Percentiles rank a stretch among this genome's conserved stretches.
Conservation (phyloP, 768 basidiomycete species). For the Tylopilus balloui region DNA sequence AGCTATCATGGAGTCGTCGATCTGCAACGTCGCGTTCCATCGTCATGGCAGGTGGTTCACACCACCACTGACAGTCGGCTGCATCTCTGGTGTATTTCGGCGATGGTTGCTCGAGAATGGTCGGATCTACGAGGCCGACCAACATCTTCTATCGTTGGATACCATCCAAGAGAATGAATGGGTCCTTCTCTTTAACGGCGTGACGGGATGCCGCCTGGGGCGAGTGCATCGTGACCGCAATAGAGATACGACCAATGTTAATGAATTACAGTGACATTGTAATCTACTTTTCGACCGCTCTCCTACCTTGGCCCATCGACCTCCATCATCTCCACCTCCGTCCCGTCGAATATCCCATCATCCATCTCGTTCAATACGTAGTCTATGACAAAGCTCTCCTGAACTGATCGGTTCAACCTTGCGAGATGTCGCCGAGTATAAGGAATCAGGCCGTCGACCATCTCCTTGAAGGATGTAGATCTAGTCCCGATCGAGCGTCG, state of each 20-base stretch:
- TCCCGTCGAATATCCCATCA: constrained; percentile 59
- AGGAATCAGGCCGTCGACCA: constrained; percentile 83
- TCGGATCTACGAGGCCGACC: constrained; percentile 48
- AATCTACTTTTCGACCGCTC: constrained; percentile 16
- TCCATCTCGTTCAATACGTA: constrained; percentile 87
- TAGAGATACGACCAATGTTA: neutral
- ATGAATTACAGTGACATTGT: constrained; percentile 1
- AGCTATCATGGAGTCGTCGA: constrained; percentile 59
- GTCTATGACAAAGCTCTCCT: constrained; percentile 95
- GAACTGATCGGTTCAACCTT: constrained; percentile 79
- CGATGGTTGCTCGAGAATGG: constrained; percentile 63
- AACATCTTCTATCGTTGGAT: constrained; percentile 39
- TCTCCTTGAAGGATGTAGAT: constrained; percentile 51
- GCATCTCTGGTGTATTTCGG: constrained; percentile 67
- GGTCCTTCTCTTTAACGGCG: constrained; percentile 69
- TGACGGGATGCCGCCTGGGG: constrained; percentile 64
- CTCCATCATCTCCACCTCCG: constrained; percentile 43
- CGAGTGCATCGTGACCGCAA: constrained; percentile 8
- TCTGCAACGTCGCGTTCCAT: constrained; percentile 68
- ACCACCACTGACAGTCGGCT: constrained; percentile 55
- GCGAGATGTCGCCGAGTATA: constrained; percentile 92
- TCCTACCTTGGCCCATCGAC: constrained; percentile 23
- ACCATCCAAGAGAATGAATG: constrained; percentile 51
- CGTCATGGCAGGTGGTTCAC: constrained; percentile 60
- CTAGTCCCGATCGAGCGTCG: constrained; percentile 16